Conservation (phyloP, 331 rosid species). For the Quercus tomentella region DNA sequence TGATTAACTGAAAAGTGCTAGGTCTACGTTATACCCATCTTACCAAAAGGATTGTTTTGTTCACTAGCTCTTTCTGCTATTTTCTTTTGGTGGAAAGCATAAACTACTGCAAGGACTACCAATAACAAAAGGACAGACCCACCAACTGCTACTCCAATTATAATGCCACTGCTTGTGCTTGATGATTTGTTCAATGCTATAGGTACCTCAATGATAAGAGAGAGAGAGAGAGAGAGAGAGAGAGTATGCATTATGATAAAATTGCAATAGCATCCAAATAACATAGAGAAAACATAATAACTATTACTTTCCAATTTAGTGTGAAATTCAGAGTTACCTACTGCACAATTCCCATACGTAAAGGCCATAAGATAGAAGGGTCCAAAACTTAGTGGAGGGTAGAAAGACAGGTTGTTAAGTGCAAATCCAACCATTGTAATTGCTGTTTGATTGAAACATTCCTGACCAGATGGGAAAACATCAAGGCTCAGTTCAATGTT, state of each 20-base stretch:
- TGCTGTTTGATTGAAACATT: slow-evolving; percentile 46
- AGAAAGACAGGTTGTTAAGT: slow-evolving; percentile 54
- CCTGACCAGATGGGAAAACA: slow-evolving; percentile 49
- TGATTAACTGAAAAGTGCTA: background rate
- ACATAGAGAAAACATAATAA: slow-evolving; percentile 5
- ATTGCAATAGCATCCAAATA: background rate
- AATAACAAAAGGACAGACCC: slow-evolving; percentile 40
- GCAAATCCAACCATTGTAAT: slow-evolving; percentile 37
- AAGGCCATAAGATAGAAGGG: slow-evolving; percentile 41
- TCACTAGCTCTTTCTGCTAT: slow-evolving; percentile 28
- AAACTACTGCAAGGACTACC: slow-evolving; percentile 37
- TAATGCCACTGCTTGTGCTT: slow-evolving; percentile 26
- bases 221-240: slow-evolving; percentile 15
- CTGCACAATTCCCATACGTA: slow-evolving; percentile 13
- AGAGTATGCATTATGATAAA: background rate
- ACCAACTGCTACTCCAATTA: slow-evolving; percentile 56
- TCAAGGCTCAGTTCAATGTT: slow-evolving; percentile 39
- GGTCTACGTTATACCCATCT: background rate
- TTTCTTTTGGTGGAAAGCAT: slow-evolving; percentile 52
- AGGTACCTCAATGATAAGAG: slow-evolving; percentile 12
- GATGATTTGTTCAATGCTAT: slow-evolving; percentile 19
- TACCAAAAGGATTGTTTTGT: slow-evolving; percentile 50
- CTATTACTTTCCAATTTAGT: background rate
- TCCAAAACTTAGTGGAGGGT: slow-evolving; percentile 37
- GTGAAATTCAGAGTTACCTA: slow-evolving; percentile 26